These are phyloP conservation scores for Colletotrichum coccodes DNA, from an alignment of 2,329 filamentous ascomycete genomes.

Conservation along the genomic window DNA sequence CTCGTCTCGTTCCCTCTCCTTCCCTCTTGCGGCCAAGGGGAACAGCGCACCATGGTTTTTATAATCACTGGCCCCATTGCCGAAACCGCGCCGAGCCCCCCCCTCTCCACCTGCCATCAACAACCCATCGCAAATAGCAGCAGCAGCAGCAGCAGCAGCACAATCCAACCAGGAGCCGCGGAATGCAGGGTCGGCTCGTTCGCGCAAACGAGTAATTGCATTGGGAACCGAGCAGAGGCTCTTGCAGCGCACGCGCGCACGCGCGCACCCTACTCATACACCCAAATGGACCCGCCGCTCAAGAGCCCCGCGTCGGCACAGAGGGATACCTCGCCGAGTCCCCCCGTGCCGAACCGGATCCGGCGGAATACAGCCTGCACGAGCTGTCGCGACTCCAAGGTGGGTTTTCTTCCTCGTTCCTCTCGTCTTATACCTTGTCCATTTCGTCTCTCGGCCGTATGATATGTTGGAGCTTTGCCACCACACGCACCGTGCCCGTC, in stretches of 20 bases:
- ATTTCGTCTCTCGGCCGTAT: not conserved
- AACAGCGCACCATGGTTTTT: not conserved
- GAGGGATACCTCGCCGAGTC: conserved; percentile 20
- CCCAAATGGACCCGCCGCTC: conserved; percentile 25
- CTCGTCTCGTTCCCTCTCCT: not conserved
- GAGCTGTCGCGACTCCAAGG: conserved; percentile 48
- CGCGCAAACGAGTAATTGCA: not conserved
- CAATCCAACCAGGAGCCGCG: not conserved
- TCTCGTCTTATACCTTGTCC: not conserved
- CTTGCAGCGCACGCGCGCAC: conserved; percentile 11
- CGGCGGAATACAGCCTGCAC: conserved; percentile 45
- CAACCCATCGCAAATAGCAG: conserved; percentile 2
- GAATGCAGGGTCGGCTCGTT: conserved; percentile 7
- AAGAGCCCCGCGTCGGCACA: conserved; percentile 29
- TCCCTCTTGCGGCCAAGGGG: too few species aligned
- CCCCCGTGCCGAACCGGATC: conserved; percentile 37
- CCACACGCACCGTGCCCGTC: not conserved
- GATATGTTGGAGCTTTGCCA: not conserved
- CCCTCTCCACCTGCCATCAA: conserved; percentile 19
- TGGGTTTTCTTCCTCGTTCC: conserved; percentile 35
- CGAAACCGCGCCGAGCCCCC: conserved; percentile 29
- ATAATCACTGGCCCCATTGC: conserved; percentile 16
- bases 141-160: not conserved
- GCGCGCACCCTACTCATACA: conserved; percentile 8
- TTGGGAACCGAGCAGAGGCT: not conserved